Percentiles rank a stretch among this genome's conserved stretches.
Conservation (phyloP, 1,284 basidiomycete genomes). For the Microstroma glucosiphilum region DNA sequence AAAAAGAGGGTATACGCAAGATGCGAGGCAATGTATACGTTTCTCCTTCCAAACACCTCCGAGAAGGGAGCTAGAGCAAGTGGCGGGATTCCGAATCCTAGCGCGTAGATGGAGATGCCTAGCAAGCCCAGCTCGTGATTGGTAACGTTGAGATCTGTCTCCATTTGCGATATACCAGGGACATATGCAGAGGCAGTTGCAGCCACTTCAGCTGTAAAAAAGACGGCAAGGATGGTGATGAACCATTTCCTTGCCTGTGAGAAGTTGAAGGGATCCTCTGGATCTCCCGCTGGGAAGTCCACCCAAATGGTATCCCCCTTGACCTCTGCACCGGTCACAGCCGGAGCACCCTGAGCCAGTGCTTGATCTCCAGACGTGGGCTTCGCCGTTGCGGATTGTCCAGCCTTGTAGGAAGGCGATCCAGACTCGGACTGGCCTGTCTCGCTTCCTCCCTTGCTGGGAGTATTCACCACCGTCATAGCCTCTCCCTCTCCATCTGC, state of each 20-base stretch:
- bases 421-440: no score
- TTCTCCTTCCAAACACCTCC: conserved; percentile 69
- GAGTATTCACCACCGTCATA: no score
- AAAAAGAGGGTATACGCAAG: conserved; percentile 54
- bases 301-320: conserved; percentile 54
- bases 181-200: conserved; percentile 54
- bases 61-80: conserved; percentile 63
- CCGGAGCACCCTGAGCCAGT: no score
- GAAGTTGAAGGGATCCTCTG: conserved; percentile 60
- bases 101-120: conserved; percentile 56
- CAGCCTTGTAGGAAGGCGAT: no score
- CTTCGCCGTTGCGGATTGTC: no score
- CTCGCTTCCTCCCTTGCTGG: no score
- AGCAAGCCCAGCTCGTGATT: conserved; percentile 60
- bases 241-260: conserved; percentile 57
- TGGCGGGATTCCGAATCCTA: conserved; percentile 67
- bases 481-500: no score
- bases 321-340: neutral
- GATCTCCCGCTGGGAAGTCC: conserved; percentile 57
- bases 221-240: conserved; percentile 60
- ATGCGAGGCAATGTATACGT: conserved; percentile 62
- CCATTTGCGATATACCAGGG: conserved; percentile 61
- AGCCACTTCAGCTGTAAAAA: conserved; percentile 57
- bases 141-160: conserved; percentile 58
- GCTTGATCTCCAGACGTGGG: no score